phyloP scores from a whole-genome alignment of 805 yeast species.

The Millerozyma miso region DNA sequence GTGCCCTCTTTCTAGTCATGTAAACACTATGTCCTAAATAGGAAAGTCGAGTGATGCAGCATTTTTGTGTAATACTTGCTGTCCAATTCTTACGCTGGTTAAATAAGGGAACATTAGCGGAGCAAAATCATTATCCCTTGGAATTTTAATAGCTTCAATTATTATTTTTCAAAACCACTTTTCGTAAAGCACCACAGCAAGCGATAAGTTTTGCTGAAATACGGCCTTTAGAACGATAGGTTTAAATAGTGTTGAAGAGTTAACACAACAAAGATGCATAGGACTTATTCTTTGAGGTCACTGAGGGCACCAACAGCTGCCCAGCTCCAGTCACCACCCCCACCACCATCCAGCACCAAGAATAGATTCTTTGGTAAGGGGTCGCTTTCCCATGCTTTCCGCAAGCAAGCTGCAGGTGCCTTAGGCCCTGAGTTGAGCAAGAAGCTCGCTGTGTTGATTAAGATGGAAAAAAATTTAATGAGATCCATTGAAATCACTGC shows the following conservation, averaged over 20 bases:
- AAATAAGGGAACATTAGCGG: constrained; percentile 1
- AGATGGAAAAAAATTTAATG: constrained; percentile 95
- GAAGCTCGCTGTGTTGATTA: constrained; percentile 85
- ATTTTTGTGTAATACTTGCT: not conserved
- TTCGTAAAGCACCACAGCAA: not conserved
- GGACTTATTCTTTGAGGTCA: constrained; percentile 79
- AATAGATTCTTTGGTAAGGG: constrained; percentile 71
- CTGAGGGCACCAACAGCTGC: constrained; percentile 80
- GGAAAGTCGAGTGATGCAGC: not conserved
- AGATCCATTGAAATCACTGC: constrained; percentile 91
- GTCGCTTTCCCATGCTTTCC: constrained; percentile 62
- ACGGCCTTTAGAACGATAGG: not conserved
- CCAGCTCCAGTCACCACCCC: constrained; percentile 75
- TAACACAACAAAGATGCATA: constrained; percentile 51
- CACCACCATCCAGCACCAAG: constrained; percentile 74
- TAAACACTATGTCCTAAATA: not conserved
- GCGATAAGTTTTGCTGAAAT: not conserved
- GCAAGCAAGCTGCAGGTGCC: constrained; percentile 84
- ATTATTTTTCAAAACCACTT: not conserved
- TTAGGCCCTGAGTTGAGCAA: constrained; percentile 94
- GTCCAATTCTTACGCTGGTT: not conserved
- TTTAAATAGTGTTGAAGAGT: not conserved
- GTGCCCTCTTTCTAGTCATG: not conserved
- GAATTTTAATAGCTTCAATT: not conserved
- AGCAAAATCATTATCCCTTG: not conserved